Percentiles rank a stretch among this genome's conserved stretches.
Conservation (phyloP, 495 filamentous ascomycete genomes). For the Penicillium turbatum region DNA sequence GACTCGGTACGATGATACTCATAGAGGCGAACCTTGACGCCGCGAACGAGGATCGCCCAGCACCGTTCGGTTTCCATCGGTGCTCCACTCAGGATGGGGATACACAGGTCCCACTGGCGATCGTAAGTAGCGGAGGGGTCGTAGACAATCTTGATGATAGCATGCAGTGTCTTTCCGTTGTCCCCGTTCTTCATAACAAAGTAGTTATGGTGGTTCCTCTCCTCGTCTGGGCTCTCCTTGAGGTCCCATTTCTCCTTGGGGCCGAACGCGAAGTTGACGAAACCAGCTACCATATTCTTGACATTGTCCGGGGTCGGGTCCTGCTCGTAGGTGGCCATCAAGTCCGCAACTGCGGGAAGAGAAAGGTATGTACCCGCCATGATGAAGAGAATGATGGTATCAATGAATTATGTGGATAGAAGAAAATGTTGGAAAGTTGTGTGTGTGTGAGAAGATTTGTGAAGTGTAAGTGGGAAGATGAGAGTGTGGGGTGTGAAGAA, state of each 20-base stretch:
- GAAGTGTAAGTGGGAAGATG: too few species aligned
- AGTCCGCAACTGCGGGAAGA: neutral
- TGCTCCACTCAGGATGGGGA: neutral
- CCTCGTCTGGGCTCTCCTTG: neutral
- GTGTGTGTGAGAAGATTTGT: neutral
- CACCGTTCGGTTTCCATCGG: neutral
- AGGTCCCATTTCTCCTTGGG: neutral
- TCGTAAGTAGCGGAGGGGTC: neutral
- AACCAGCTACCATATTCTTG: neutral
- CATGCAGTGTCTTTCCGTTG: neutral
- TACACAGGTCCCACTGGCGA: neutral
- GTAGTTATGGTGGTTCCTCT: neutral
- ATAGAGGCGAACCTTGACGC: neutral
- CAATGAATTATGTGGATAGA: neutral
- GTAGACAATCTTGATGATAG: neutral
- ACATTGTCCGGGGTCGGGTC: neutral
- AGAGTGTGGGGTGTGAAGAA: too few species aligned
- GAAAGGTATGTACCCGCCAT: neutral
- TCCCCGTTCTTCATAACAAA: neutral
- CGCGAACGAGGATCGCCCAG: slow-evolving; percentile 1
- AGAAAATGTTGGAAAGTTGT: neutral
- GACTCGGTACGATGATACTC: neutral
- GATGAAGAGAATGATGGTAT: neutral
- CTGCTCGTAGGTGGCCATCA: neutral
- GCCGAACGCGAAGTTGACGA: neutral